Evolutionary conservation across 2,329 filamentous ascomycete genomes (phyloP), one percentile per base, ranked within the genome.

Genomic region (Chaetomium strumarium): DNA sequence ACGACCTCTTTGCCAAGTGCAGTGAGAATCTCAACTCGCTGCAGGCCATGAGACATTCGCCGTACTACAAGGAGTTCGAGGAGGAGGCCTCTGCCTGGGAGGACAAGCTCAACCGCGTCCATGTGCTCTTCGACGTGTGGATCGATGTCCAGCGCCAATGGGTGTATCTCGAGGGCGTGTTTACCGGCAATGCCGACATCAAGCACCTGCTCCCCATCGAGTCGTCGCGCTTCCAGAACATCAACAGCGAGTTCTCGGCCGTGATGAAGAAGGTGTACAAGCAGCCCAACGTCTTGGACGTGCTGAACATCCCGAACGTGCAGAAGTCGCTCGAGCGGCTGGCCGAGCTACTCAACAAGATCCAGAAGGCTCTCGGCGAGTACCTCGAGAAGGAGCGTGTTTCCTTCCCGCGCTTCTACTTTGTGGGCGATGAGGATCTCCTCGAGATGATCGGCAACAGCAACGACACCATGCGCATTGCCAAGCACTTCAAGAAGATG

Each of bases 401-500:
- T 0, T 95, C 92, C 0, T 99, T 99, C 74, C 93, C 93, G 41
- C 85, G 93, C 53, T 99, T 99, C 76, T 99, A 99, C 75, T 99
- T 99, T 63, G 95, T 99, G 52, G 93, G 93, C 68, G 95, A 99
- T 64, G 95, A 99, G 67, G 93, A 99, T 70, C 75, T 99, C 52
- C 78, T 99, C 20, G 93, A 99, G 70, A 99, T 99, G 72, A 99
- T 99, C 59, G 93, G 93, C 67, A 99, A 99, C 70, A 97, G 92
- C 73, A 96, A 96, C 65, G 93, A 99, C 65, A 96, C 92, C 10
- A 74, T 93, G 55, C 90, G 93, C 50, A 95, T 99, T 60, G 90
- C 93, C 38, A 99, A 99, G 69, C 95, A 99, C 74, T 90, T 99
- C 76, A 92, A 95, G 69, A 99, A 99, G 77, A 99, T 99, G 93